Conservation (phyloP, 2,329 filamentous ascomycete species). For the Cercospora beticola region DNA sequence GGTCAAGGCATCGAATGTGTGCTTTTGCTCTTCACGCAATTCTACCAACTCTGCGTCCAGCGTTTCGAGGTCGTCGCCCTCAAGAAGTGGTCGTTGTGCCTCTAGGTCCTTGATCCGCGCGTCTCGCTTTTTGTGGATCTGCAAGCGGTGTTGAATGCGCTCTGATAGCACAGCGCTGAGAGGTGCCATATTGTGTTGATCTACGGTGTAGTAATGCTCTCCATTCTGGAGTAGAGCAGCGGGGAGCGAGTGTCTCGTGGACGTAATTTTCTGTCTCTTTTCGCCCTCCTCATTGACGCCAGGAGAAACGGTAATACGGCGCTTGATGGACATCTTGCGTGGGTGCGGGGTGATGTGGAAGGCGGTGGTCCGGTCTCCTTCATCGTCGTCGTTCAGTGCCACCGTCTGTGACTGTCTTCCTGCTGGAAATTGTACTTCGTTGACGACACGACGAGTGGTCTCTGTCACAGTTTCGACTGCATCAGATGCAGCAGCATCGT, state of each 20-base stretch:
- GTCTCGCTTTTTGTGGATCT: conserved; percentile 41
- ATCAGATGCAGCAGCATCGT: conserved; percentile 20
- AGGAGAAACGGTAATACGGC: conserved; percentile 36
- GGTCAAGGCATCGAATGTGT: conserved; percentile 26
- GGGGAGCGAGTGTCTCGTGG: conserved; percentile 37
- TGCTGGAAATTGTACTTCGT: conserved; percentile 35
- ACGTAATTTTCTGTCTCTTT: conserved; percentile 28
- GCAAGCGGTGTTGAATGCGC: conserved; percentile 39
- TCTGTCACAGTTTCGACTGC: conserved; percentile 22
- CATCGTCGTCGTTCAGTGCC: conserved; percentile 20
- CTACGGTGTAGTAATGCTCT: conserved; percentile 24
- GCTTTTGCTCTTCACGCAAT: conserved; percentile 32
- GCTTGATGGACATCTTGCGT: conserved; percentile 31
- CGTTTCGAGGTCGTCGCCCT: conserved; percentile 29
- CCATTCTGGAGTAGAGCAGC: conserved; percentile 27
- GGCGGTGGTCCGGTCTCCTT: conserved; percentile 29
- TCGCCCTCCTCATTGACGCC: conserved; percentile 8
- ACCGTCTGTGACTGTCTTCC: conserved; percentile 22
- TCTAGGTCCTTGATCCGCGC: conserved; percentile 16
- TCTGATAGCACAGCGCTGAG: conserved; percentile 36
- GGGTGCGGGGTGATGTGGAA: conserved; percentile 38
- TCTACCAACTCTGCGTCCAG: conserved; percentile 16
- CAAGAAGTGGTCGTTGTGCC: conserved; percentile 7
- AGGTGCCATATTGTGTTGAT: conserved; percentile 35
- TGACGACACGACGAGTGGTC: conserved; percentile 16